These are phyloP conservation scores for Lizonia empirigonia DNA, from an alignment of 2,329 filamentous ascomycete genomes.

Conservation along the genomic window DNA sequence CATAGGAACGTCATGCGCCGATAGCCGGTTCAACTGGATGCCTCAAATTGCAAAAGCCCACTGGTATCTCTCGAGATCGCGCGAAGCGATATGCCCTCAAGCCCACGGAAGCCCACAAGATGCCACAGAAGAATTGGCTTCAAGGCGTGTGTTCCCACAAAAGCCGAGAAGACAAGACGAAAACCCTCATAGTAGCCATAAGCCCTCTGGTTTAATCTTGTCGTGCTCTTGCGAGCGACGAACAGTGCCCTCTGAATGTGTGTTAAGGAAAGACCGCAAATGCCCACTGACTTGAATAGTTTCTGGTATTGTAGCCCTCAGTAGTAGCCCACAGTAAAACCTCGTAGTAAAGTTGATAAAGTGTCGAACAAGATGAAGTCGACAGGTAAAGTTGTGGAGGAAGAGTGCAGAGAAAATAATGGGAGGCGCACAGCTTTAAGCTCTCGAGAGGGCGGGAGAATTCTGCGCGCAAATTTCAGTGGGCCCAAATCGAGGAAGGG, in stretches of 20 bases:
- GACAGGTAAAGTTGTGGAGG: conserved; percentile 12
- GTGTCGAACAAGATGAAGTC: conserved; percentile 12
- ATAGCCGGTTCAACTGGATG: conserved; percentile 46
- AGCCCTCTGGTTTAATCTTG: conserved; percentile 48
- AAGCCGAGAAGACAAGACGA: conserved; percentile 53
- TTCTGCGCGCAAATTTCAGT: conserved; percentile 5
- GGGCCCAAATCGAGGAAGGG: conserved; percentile 5
- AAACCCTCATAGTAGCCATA: conserved; percentile 50
- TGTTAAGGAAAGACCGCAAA: conserved; percentile 48
- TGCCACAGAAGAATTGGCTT: conserved; percentile 53
- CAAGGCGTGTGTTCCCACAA: conserved; percentile 61
- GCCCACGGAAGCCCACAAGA: conserved; percentile 54
- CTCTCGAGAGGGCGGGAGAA: conserved; percentile 1
- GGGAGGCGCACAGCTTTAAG: conserved; percentile 20
- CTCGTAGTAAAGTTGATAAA: conserved; percentile 33
- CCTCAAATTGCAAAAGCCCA: conserved; percentile 52
- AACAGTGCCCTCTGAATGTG: conserved; percentile 43
- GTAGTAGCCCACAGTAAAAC: conserved; percentile 44
- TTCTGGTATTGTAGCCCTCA: conserved; percentile 45
- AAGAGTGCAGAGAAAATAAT: conserved; percentile 14
- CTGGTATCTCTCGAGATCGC: conserved; percentile 50
- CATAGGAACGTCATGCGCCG: conserved; percentile 28
- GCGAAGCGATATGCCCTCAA: conserved; percentile 49
- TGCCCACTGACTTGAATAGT: conserved; percentile 50
- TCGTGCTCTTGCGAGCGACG: conserved; percentile 45